These are phyloP conservation scores for Claviceps maximensis DNA, from an alignment of 2,329 filamentous ascomycete genomes.

Conservation along the genomic window DNA sequence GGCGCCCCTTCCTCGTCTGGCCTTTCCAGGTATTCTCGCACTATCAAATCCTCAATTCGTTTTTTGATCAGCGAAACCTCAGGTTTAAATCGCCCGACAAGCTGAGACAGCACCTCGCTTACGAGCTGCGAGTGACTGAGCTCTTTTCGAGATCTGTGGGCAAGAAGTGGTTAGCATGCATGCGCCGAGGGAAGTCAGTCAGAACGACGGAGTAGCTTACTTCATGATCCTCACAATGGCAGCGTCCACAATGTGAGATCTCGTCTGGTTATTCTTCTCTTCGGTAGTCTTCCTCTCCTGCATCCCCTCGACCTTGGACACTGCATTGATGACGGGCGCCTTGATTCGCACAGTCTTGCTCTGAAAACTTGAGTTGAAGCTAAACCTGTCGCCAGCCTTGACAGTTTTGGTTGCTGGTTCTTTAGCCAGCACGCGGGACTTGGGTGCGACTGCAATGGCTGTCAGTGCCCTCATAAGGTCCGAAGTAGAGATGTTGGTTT, in stretches of 20 bases:
- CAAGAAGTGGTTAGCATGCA: neutral
- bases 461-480: slow-evolving; percentile 71
- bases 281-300: slow-evolving; percentile 58
- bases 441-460: slow-evolving; percentile 69
- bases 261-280: slow-evolving; percentile 59
- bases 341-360: slow-evolving; percentile 82
- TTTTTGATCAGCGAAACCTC: slow-evolving; percentile 69
- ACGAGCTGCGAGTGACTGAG: slow-evolving; percentile 56
- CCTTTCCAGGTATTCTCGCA: slow-evolving; percentile 65
- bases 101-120: slow-evolving; percentile 57
- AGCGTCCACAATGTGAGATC: slow-evolving; percentile 60
- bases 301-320: slow-evolving; percentile 73
- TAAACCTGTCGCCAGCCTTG: slow-evolving; percentile 64
- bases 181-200: neutral
- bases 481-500: slow-evolving; percentile 61
- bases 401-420: slow-evolving; percentile 67
- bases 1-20: slow-evolving; percentile 49
- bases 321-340: slow-evolving; percentile 67
- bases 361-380: slow-evolving; percentile 68
- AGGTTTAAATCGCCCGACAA: slow-evolving; percentile 58
- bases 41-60: slow-evolving; percentile 65
- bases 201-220: slow-evolving; percentile 33
- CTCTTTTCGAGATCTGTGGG: slow-evolving; percentile 55
- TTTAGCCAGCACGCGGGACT: slow-evolving; percentile 69
- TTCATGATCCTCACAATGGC: slow-evolving; percentile 77